A percentile compares a stretch with the other conserved stretches of the same genome.
phyloP scores from a whole-genome alignment of 2,329 filamentous ascomycete genomes.

The Lizonia empirigonia region DNA sequence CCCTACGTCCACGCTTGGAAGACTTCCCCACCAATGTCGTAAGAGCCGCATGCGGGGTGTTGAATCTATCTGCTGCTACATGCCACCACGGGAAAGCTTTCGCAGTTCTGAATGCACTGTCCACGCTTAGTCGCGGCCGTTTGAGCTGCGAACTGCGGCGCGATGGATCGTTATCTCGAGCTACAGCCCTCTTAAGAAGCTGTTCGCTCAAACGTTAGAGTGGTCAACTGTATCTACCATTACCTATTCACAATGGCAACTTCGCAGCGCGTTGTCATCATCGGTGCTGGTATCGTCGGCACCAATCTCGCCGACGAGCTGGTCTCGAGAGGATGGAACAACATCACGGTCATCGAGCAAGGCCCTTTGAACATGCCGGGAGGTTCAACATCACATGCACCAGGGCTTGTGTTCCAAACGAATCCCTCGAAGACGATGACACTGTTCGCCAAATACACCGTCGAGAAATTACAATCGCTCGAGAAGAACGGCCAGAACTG shows the following conservation, averaged over 20 bases:
- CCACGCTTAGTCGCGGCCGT: slow-evolving; percentile 34
- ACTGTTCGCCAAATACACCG: slow-evolving; percentile 64
- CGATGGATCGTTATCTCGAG: slow-evolving; percentile 33
- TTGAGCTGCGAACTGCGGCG: slow-evolving; percentile 17
- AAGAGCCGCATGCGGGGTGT: slow-evolving; percentile 32
- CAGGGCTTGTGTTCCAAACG: slow-evolving; percentile 68
- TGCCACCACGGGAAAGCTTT: slow-evolving; percentile 29
- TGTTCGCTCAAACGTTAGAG: background rate
- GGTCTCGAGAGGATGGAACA: slow-evolving; percentile 64
- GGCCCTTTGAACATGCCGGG: slow-evolving; percentile 67
- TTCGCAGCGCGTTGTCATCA: slow-evolving; percentile 50
- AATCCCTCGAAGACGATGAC: slow-evolving; percentile 64
- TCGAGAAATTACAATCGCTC: slow-evolving; percentile 63
- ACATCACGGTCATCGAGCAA: slow-evolving; percentile 70
- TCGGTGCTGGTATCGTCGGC: slow-evolving; percentile 68
- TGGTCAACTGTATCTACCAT: slow-evolving; percentile 4
- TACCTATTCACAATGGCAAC: slow-evolving; percentile 27
- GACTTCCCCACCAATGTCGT: slow-evolving; percentile 37
- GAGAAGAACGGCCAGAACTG: slow-evolving; percentile 53
- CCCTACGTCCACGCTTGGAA: slow-evolving; percentile 33
- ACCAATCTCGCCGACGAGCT: slow-evolving; percentile 69
- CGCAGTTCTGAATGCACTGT: slow-evolving; percentile 25
- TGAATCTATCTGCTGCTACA: slow-evolving; percentile 21
- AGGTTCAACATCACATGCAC: slow-evolving; percentile 69
- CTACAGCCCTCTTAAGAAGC: slow-evolving; percentile 10